A percentile compares a stretch with the other conserved stretches of the same genome.
Evolutionary conservation across 192 early-diverging fungal genomes (phyloP).

Genomic region (Mortierella hygrophila): DNA sequence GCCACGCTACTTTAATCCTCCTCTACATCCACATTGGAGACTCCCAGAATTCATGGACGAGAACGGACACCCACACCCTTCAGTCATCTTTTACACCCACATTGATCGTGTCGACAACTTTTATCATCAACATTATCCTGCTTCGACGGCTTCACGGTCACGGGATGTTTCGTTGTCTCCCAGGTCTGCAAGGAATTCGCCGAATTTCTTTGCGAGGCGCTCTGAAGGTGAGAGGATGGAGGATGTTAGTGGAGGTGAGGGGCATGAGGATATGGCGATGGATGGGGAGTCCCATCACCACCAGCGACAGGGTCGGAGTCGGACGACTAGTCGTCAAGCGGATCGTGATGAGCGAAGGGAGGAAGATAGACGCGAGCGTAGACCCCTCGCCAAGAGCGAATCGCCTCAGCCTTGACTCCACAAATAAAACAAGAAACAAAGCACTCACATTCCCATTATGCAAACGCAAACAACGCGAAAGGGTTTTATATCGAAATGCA

Average conservation of each 20-base stretch:
- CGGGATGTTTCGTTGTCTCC: neutral
- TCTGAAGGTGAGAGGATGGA: neutral
- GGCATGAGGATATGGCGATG: neutral
- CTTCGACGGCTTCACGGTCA: too few relatives aligned
- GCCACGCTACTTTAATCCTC: neutral
- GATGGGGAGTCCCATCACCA: neutral
- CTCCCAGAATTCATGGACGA: neutral
- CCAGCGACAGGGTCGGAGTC: neutral
- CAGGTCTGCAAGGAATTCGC: neutral
- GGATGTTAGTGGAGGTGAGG: neutral
- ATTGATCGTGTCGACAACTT: neutral
- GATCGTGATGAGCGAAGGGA: neutral
- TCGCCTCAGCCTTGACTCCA: neutral
- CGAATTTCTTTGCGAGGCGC: neutral
- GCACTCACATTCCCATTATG: too few relatives aligned
- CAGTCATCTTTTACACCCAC: neutral
- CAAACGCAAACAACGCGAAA: too few relatives aligned
- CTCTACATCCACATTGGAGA: neutral
- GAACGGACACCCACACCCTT: neutral
- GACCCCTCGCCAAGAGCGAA: neutral
- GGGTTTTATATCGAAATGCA: neutral
- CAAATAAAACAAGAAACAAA: neutral
- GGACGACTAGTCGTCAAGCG: neutral
- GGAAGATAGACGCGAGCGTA: neutral
- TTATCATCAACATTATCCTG: neutral